Evolutionary conservation across 169 alveolate species (phyloP), one percentile per base, ranked within the genome.

Genomic region (Theileria parva): DNA sequence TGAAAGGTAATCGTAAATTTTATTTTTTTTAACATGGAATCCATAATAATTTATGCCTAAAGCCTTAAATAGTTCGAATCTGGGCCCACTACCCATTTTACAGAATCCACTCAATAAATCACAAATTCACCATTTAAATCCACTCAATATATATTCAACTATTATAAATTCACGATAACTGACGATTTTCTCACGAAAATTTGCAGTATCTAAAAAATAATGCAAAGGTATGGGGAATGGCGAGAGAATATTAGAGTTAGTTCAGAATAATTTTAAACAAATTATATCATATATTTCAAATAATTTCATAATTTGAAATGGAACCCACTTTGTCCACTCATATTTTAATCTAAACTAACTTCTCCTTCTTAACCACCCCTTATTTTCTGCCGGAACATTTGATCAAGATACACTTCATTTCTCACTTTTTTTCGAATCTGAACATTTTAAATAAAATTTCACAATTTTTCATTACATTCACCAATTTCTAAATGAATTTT

Each of bases 1-100:
- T 28, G 87, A 77, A 19, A 85, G 64, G 59, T 72, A 71, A 74
- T 85, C 87, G 60, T 85, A 85, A n/a, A 85, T 34, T 74, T 78
- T 85, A 57, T 85, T 74, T 71, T 85, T 85, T 28, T 78, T 12
- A n/a, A 85, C 87, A 77, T 85, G 91, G 77, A 85, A 85, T 15
- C 87, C 86, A 44, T 85, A 85, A 65, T 85, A 85, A 30, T 85
- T 85, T 5, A 85, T 30, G 2, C 91, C 87, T 32, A 85, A 70
- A 28, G 78, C 79, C n/a, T 78, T 77, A 44, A 85, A 85, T n/a
- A 85, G 55, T 50, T 85, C 87, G 68, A 85, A 85, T 3, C 87
- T 71, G 37, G 91, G 83, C 15, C 87, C 86, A 23, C 79, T 71
- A 13, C 64, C 64, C 91, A 85, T 78, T 11, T 66, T 85, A 34